Percentiles rank a stretch among this genome's conserved stretches.
Evolutionary conservation across 192 early-diverging fungal species (phyloP).

Genomic region (Linnemannia zychae): DNA sequence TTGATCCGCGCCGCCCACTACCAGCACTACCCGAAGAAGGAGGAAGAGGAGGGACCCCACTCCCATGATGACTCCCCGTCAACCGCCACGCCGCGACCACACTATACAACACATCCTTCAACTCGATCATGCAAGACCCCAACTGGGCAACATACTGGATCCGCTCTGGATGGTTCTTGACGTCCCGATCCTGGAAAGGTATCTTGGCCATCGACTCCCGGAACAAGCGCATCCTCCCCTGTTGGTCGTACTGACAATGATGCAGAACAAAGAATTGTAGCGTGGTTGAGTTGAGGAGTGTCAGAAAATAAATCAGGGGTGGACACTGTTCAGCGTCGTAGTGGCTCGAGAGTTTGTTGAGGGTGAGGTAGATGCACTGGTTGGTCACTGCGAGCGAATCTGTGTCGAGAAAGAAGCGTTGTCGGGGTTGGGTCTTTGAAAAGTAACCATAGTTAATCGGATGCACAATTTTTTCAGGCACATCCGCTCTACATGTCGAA

Average conservation of each 20-base stretch:
- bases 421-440: constrained; percentile 64
- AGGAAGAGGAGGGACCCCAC: neutral
- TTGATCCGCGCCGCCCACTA: neutral
- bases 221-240: constrained; percentile 69
- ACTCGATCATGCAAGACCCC: constrained; percentile 30
- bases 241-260: constrained; percentile 68
- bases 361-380: constrained; percentile 68
- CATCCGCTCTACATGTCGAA: constrained; percentile 37
- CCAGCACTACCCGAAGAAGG: neutral
- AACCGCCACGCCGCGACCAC: constrained; percentile 24
- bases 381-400: constrained; percentile 62
- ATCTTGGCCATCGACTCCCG: constrained; percentile 72
- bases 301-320: constrained; percentile 59
- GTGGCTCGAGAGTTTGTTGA: constrained; percentile 31
- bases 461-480: constrained; percentile 65
- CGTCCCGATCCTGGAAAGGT: constrained; percentile 56
- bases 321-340: constrained; percentile 20
- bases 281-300: constrained; percentile 64
- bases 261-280: constrained; percentile 63
- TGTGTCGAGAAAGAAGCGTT: constrained; percentile 68
- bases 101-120: constrained; percentile 29
- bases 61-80: constrained; percentile 1
- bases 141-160: constrained; percentile 23
- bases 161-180: constrained; percentile 20
- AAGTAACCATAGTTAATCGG: constrained; percentile 73